Evolutionary conservation across 2,329 filamentous ascomycete genomes (phyloP), one percentile per base, ranked within the genome.

Genomic region (Ceratocystis variospora): DNA sequence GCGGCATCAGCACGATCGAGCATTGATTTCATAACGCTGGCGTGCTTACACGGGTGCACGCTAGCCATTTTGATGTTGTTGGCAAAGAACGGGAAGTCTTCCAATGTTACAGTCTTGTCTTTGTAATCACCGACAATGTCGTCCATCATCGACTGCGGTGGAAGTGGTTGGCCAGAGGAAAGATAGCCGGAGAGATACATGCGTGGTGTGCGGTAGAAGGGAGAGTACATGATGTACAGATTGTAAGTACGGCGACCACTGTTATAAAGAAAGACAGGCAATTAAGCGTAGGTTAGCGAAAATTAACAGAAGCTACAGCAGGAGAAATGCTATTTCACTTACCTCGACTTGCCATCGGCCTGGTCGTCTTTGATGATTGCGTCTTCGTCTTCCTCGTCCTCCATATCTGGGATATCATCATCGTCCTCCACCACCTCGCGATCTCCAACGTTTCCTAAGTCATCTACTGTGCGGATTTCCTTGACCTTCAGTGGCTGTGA

Each of bases 361-460:
- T 68, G 61, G 15, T 68, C 67, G 71, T 96, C 91, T 12, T 88
- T 83, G 72, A 97, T 97, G 73, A 99, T 97, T 57, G 94, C 94
- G 76, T 97, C 92, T 69, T 95, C 92, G 69, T 96, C 92, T 70
- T 97, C 93, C 67, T 97, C 93, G 69, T 97, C 94, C 73, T 97
- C 94, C 91, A 97, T 97, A 73, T 97, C 93, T 0, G 92, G 93
- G 69, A 97, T 96, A 72, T 96, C 93, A 72, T 95, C 90, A 46
- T 70, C 68, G 71, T 96, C 93, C 57, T 90, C 85, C 64, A 87
- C 87, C 33, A 86, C 83, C 4, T 89, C 79, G 66, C 83, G 80
- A 67, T 92, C 89, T 15, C 88, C 90, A 57, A 96, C 80, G 72
- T 94, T 93, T 31, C 92, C 93, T 28, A 88, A 87, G 72, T 96